Conservation (phyloP, 305 asterid species). For the Solanum hybrid region DNA sequence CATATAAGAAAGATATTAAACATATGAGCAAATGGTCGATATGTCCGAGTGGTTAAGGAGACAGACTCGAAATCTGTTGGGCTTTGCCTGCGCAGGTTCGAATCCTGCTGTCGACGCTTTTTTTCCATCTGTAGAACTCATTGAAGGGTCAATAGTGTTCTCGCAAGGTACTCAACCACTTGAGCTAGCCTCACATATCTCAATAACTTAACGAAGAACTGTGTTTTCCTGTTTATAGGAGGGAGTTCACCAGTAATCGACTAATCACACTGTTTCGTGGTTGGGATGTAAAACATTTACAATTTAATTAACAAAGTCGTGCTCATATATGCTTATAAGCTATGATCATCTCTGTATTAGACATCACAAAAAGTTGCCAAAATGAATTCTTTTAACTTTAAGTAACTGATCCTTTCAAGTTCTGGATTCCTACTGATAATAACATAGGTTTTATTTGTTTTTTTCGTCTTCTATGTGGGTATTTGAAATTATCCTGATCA, state of each 20-base stretch:
- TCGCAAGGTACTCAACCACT: not conserved
- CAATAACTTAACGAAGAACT: not conserved
- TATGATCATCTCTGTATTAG: not conserved
- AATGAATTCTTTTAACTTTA: not conserved
- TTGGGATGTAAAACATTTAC: not conserved
- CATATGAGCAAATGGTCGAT: conserved; percentile 27
- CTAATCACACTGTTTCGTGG: not conserved
- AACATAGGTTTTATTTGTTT: not conserved
- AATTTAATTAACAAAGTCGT: not conserved
- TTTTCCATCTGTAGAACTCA: not conserved
- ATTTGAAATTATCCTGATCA: not conserved
- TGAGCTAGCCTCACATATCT: not conserved
- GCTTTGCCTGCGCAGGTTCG: conserved; percentile 99
- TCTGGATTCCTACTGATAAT: not conserved
- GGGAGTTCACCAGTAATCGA: not conserved
- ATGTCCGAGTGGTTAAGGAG: conserved; percentile 99
- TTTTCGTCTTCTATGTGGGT: not conserved
- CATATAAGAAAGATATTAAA: too few species aligned
- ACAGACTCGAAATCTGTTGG: conserved; percentile 99
- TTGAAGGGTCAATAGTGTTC: not conserved
- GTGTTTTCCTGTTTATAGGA: not conserved
- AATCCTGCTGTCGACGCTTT: conserved; percentile 98
- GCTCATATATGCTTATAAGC: not conserved
- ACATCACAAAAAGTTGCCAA: not conserved
- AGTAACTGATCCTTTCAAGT: not conserved